Conservation (phyloP, 768 basidiomycete species). For the Pisolithus marmoratus region DNA sequence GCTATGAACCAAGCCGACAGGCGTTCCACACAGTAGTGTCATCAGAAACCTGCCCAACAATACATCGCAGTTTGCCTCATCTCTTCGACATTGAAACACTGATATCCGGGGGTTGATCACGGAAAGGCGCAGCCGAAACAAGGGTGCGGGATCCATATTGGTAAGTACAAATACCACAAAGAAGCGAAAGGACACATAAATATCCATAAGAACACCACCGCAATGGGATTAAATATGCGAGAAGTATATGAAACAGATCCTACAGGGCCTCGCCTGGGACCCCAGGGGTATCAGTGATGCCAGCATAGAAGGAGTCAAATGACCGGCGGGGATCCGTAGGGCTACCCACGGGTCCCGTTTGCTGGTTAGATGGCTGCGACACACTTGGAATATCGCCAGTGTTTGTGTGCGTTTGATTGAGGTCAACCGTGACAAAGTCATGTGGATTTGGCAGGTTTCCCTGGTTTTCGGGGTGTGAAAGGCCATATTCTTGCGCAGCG, state of each 20-base stretch:
- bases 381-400: slow-evolving; percentile 4
- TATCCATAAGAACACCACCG: not conserved
- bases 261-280: slow-evolving; percentile 14
- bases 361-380: slow-evolving; percentile 12
- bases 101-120: no score
- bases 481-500: slow-evolving; percentile 13
- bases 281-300: slow-evolving; percentile 9
- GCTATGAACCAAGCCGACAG: no score
- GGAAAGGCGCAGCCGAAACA: no score
- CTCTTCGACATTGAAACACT: no score
- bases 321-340: slow-evolving; percentile 15
- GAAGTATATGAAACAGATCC: not conserved
- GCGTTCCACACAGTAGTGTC: no score
- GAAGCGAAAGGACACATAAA: not conserved
- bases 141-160: no score
- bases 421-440: slow-evolving; percentile 3
- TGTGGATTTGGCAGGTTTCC: slow-evolving; percentile 15
- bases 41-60: no score
- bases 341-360: not conserved
- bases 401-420: slow-evolving; percentile 4
- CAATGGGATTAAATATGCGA: no score
- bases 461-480: slow-evolving; percentile 22
- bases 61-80: no score
- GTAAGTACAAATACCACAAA: no score
- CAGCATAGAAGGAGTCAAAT: slow-evolving; percentile 25